Percentiles rank a stretch among this genome's conserved stretches.
These are phyloP conservation scores for Danielia reshetovae DNA, from an alignment of 805 yeast genomes.

Conservation along the genomic window DNA sequence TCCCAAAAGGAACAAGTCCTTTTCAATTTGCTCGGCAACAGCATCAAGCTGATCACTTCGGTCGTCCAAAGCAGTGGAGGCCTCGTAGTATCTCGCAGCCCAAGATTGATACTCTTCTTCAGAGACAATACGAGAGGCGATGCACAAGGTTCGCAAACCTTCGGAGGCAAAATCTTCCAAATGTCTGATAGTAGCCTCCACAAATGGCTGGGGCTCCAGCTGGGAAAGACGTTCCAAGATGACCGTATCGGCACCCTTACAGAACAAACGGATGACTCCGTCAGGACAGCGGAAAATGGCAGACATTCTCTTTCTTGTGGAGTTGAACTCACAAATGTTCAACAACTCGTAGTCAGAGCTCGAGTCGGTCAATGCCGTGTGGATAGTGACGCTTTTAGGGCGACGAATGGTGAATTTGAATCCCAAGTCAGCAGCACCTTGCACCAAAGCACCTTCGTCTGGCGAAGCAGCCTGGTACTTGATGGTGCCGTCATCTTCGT, in stretches of 20 bases:
- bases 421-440: conserved; percentile 90
- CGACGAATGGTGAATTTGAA: conserved; percentile 79
- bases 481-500: conserved; percentile 53
- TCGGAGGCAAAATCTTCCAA: conserved; percentile 95
- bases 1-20: conserved; percentile 74
- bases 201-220: conserved; percentile 64
- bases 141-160: conserved; percentile 91
- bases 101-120: conserved; percentile 75
- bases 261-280: conserved; percentile 80
- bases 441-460: conserved; percentile 97
- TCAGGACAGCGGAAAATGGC: conserved; percentile 93
- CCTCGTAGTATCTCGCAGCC: conserved; percentile 64
- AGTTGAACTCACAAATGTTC: conserved; percentile 93
- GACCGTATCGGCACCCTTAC: conserved; percentile 98
- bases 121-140: conserved; percentile 78
- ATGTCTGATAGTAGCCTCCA: conserved; percentile 77
- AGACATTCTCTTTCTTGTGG: conserved; percentile 97
- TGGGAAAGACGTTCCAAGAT: conserved; percentile 77
- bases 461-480: conserved; percentile 99
- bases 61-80: conserved; percentile 75
- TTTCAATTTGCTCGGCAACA: conserved; percentile 87
- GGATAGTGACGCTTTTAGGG: conserved; percentile 75
- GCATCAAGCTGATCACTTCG: conserved; percentile 76
- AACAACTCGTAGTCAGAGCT: conserved; percentile 67
- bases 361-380: conserved; percentile 45